These are phyloP conservation scores for Fusarium oligoseptatum DNA, from an alignment of 2,329 filamentous ascomycete species.

Conservation along the genomic window DNA sequence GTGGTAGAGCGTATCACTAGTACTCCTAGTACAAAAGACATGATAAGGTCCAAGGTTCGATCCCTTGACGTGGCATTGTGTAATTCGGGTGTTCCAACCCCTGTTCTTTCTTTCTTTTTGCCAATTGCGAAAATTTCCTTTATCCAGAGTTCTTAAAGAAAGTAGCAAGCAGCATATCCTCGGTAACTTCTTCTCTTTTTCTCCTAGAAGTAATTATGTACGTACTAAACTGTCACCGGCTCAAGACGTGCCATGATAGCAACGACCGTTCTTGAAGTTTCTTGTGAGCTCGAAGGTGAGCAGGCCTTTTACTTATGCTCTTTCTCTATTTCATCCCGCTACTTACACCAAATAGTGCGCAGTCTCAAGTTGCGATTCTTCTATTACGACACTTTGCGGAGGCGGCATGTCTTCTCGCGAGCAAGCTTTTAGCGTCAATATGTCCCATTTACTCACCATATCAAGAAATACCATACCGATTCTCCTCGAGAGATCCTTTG, in stretches of 20 bases:
- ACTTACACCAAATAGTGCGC: neutral
- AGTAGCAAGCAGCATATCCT: neutral
- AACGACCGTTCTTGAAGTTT: neutral
- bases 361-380: neutral
- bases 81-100: neutral
- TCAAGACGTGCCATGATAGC: neutral
- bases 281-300: neutral
- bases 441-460: neutral
- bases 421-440: neutral
- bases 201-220: neutral
- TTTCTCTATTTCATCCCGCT: neutral
- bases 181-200: neutral
- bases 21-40: neutral
- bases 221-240: neutral
- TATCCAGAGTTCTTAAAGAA: neutral
- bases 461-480: too few relatives aligned
- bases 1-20: conserved; percentile 3
- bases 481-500: neutral
- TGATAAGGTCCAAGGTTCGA: conserved; percentile 4
- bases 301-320: neutral
- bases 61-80: neutral
- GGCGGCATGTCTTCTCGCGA: neutral
- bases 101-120: neutral
- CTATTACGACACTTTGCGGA: neutral
- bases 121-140: neutral